Base-by-base conservation (phyloP, 805 yeast species). In the Zygoascus flipseniorum region DNA sequence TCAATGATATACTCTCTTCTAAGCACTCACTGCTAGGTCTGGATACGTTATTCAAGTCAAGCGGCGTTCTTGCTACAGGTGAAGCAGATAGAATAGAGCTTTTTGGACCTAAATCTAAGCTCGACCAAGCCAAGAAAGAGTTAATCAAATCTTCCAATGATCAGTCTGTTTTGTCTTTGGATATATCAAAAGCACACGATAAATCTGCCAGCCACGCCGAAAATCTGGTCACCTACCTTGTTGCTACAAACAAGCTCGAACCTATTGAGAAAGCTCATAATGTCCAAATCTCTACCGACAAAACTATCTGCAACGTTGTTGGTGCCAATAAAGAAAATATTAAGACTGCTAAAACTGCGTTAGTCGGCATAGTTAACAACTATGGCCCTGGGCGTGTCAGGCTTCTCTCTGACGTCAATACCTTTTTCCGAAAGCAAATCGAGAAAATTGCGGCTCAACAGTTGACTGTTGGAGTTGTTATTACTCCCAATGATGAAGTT, bases 111-210 rank as follows among this genome's bases (percentile, higher is more conserved):
- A 60, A 69, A 14, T 63, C 67, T 13, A 75, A 79, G 52, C 77
- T 90, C 50, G 62, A 75, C 11, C 70, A 72, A 16, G 97, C 97
- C 18, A 73, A 84, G 56, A 74, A 73, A 31, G 72, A 70, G 55
- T 87, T 92, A 14, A 78, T 82, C 67, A 66, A 75, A 48, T 73
- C 80, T 43, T 79, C 93, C 35, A 73, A 81, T 48, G 75, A 79
- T 52, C 81, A 76, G 65, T 72, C 76, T 53, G 79, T 83, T 43
- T 89, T 83, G 58, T 71, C 81, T 37, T 75, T 93, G 64, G 96
- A 89, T 62, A 83, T 93, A 68, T 82, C 95, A 10, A 84, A 80
- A 69, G 96, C 98, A 31, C 97, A 93, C 67, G 86, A 89, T 63
- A 87, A 86, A 58, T 80, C 87, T 64, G 65, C 79, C 51, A 67